Conservation (phyloP, 441 rosid genomes). For the Pelargonium citronellum region DNA sequence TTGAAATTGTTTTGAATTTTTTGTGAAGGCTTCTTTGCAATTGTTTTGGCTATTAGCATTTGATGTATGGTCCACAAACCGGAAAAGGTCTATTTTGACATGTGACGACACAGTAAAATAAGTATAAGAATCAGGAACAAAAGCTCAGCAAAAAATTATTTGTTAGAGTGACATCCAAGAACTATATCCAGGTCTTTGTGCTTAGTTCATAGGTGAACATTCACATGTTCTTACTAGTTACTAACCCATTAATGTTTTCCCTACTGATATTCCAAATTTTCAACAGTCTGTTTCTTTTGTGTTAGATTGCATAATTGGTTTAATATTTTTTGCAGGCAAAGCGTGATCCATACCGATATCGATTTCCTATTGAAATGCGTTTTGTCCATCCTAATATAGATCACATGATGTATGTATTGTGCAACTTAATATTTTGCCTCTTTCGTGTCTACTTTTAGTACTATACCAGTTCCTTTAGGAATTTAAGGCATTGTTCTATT, state of each 20-base stretch:
- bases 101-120: neutral
- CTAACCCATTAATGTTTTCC: neutral
- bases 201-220: constrained; percentile 1
- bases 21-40: neutral
- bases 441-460: constrained; percentile 11
- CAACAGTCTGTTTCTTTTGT: neutral
- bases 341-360: constrained; percentile 84
- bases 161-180: neutral
- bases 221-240: neutral
- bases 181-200: neutral
- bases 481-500: constrained; percentile 15
- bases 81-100: neutral
- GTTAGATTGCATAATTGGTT: constrained; percentile 4
- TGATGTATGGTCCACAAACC: neutral
- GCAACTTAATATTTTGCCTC: constrained; percentile 10
- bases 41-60: neutral
- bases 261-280: neutral
- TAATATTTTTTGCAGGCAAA: constrained; percentile 58
- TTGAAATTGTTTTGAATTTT: neutral
- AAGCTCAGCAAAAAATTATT: neutral
- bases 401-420: constrained; percentile 70
- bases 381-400: constrained; percentile 87
- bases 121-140: neutral
- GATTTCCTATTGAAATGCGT: constrained; percentile 93
- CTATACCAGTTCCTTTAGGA: constrained; percentile 17